These are phyloP conservation scores for Saturnispora sanitii DNA, from an alignment of 805 yeast genomes.

Conservation along the genomic window DNA sequence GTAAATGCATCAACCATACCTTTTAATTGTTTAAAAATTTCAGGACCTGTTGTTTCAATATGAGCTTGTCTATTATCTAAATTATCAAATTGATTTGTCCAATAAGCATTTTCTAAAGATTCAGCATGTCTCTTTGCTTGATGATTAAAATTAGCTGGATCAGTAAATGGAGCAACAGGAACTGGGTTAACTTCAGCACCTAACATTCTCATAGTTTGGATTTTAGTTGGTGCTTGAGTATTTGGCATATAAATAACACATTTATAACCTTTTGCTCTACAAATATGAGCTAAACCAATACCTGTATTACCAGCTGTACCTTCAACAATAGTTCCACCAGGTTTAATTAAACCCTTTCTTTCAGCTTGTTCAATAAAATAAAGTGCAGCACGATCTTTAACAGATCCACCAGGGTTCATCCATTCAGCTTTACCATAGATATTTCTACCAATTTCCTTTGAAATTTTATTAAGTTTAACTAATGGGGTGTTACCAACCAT, in stretches of 20 bases:
- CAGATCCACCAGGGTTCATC: constrained; percentile 91
- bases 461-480: constrained; percentile 47
- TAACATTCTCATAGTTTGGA: constrained; percentile 59
- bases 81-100: constrained; percentile 95
- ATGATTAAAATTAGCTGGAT: constrained; percentile 81
- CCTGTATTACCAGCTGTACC: constrained; percentile 98
- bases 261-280: constrained; percentile 75
- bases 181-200: constrained; percentile 89
- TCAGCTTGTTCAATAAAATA: constrained; percentile 75
- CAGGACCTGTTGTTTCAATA: constrained; percentile 87
- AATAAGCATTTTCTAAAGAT: constrained; percentile 62
- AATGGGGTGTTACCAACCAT: constrained; percentile 95
- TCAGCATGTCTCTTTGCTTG: constrained; percentile 84
- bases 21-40: constrained; percentile 76
- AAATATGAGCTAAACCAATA: constrained; percentile 76
- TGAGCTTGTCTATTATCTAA: constrained; percentile 82
- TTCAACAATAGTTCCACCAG: constrained; percentile 85
- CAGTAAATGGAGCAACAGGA: constrained; percentile 74
- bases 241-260: constrained; percentile 88
- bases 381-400: constrained; percentile 84
- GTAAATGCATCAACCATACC: constrained; percentile 84
- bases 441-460: constrained; percentile 54
- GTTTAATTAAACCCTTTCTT: constrained; percentile 45
- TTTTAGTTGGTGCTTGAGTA: constrained; percentile 75
- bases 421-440: constrained; percentile 86